Evolutionary conservation across 2,329 filamentous ascomycete genomes (phyloP).

Genomic region (Colletotrichum melonis): DNA sequence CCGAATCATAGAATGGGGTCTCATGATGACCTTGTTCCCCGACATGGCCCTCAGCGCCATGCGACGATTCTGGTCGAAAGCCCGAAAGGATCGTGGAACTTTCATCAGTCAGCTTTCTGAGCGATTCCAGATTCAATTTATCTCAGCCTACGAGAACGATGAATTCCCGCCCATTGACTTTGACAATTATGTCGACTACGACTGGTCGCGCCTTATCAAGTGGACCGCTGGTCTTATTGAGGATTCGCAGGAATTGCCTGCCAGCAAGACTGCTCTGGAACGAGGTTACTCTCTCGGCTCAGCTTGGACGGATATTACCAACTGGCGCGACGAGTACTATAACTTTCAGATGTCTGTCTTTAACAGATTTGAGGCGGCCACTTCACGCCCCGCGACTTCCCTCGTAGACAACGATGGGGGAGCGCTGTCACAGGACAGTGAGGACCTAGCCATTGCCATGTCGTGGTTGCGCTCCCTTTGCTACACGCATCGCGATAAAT

Average conservation of each 20-base stretch:
- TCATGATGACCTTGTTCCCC: constrained; percentile 67
- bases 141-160: constrained; percentile 72
- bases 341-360: constrained; percentile 65
- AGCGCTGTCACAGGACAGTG: not conserved
- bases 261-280: constrained; percentile 56
- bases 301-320: constrained; percentile 44
- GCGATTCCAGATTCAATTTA: constrained; percentile 74
- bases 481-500: constrained; percentile 62
- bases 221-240: constrained; percentile 62
- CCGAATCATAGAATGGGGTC: constrained; percentile 69
- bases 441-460: constrained; percentile 58
- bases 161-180: constrained; percentile 73
- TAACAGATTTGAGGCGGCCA: constrained; percentile 65
- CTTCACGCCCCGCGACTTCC: constrained; percentile 58
- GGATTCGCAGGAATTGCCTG: constrained; percentile 61
- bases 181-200: constrained; percentile 71
- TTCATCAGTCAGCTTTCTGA: constrained; percentile 68
- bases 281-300: constrained; percentile 54
- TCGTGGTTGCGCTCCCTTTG: constrained; percentile 72
- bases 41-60: constrained; percentile 62
- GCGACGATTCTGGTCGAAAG: constrained; percentile 65
- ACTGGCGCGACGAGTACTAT: constrained; percentile 70
- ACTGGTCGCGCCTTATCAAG: constrained; percentile 74
- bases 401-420: constrained; percentile 40
- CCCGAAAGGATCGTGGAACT: constrained; percentile 62